A percentile compares a stretch with the other conserved stretches of the same genome.
These are phyloP conservation scores for Epichloe elymi DNA, from an alignment of 2,329 filamentous ascomycete species.

Conservation along the genomic window DNA sequence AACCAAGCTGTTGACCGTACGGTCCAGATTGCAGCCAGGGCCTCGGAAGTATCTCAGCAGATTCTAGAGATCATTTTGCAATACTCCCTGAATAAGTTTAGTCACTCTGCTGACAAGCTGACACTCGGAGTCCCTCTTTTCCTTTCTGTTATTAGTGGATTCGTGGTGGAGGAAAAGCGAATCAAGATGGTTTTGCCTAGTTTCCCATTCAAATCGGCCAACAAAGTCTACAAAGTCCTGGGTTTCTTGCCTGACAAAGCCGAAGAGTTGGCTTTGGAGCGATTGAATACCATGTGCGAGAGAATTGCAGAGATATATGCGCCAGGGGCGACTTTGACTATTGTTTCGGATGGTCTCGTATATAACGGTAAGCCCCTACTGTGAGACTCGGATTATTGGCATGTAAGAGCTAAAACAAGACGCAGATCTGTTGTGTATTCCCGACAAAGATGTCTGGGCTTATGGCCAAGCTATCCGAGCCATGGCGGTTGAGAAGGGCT, in stretches of 20 bases:
- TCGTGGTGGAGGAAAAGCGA: constrained; percentile 9
- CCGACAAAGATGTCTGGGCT: constrained; percentile 32
- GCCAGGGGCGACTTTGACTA: constrained; percentile 20
- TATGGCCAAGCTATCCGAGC: constrained; percentile 32
- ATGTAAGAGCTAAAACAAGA: background rate
- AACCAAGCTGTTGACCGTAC: background rate
- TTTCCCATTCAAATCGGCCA: constrained; percentile 22
- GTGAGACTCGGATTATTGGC: background rate
- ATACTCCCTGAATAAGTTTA: constrained; percentile 16
- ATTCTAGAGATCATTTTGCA: constrained; percentile 15
- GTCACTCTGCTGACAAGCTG: constrained; percentile 9
- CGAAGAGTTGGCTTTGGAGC: constrained; percentile 16
- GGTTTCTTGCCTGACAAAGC: constrained; percentile 18
- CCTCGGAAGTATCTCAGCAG: constrained; percentile 3
- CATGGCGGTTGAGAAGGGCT: constrained; percentile 13
- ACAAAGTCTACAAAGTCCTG: constrained; percentile 20
- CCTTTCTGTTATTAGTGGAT: constrained; percentile 11
- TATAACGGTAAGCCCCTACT: constrained; percentile 32
- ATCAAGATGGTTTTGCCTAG: constrained; percentile 16
- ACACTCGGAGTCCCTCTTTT: constrained; percentile 11
- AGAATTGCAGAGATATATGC: constrained; percentile 15
- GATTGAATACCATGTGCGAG: constrained; percentile 16
- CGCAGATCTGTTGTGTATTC: constrained; percentile 33
- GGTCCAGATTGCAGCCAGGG: background rate
- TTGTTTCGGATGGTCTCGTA: constrained; percentile 39